Evolutionary conservation across 2,329 filamentous ascomycete genomes (phyloP), one percentile per base, ranked within the genome.

Genomic region (Magnaporthiopsis poae): DNA sequence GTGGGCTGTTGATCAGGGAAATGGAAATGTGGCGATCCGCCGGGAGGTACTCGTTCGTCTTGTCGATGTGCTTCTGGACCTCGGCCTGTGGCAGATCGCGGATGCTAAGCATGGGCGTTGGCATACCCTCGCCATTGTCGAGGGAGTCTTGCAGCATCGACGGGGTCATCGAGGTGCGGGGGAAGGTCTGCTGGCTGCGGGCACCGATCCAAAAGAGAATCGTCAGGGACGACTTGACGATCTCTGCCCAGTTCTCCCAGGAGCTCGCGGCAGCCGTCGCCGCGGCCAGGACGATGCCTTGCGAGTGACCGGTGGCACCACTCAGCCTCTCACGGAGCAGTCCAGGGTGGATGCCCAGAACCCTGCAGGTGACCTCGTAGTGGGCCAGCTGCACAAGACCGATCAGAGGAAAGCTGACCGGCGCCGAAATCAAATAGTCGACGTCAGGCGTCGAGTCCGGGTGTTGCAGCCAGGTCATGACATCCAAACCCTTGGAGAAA

Each of bases 141-240:
- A 92, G 85, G 1, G 95, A 97, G 78, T 99, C 95, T 75, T 94
- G 91, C 66, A 99, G 84, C 74, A 94, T 91, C 61, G 87, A 90
- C 0, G 95, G 96, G 3, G 93, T 92, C 73, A 99, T 85, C 46
- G 95, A 98, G 3, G 95, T 99, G 72, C 91, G 88, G 59, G 95
- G 96, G 79, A 97, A 99, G 2, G 93, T 93, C 78, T 99, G 95
- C 78, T 99, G 95, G 77, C 94, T 97, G 74, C 95, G 90, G 68
- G 94, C 88, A 75, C 96, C 95, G 71, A 99, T 96, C 95, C 95
- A 99, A 84, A 99, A 99, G 36, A 99, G 89, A 74, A 97, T 91
- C 36, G 91, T 95, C 70, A 99, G 82, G 2, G 94, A 90, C 71
- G 91, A 88, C 73, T 84, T 88, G 66, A 92, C 86, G 66, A 91